Base-by-base conservation (phyloP, 306 rosid species). In the Medicago lupulina region DNA sequence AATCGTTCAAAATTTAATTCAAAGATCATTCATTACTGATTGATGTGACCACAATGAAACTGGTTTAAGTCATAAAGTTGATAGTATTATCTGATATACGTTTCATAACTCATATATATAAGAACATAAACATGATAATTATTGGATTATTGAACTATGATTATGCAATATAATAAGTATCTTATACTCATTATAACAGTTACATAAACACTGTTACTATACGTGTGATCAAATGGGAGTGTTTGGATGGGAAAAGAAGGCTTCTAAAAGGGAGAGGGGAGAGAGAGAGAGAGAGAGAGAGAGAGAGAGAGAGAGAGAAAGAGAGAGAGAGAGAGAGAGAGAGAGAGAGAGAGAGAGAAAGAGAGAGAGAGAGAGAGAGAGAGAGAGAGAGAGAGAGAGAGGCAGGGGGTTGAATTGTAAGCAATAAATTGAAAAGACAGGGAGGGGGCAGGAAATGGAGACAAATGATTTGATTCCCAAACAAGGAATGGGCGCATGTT, bases 381-480 rank as follows among this genome's bases (percentile, higher is more conserved):
- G n/a, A n/a, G n/a, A n/a, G n/a, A n/a, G n/a, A n/a, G n/a, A n/a
- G n/a, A n/a, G 36, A 50, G 62, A 8, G 62, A 10, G 36, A 7
- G 10, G 7, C 1, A 5, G 15, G 23, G 34, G 34, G 31, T 28
- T 28, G 28, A 28, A 28, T 28, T 28, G 17, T 39, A 16, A 77
- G 55, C 54, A 78, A 47, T 78, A 39, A 25, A 41, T 31, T 46
- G 41, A 51, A 59, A 51, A 15, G 55, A 46, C 18, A 70, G 19
- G 44, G 38, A 60, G 44, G 13, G 6, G 49, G 4, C 59, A 23
- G 11, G 61, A 62, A 47, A 74, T 23, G 61, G 17, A 51, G 50
- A 74, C 18, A 7, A 7, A 28, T 40, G 40, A 63, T 64, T 40
- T 71, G 49, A 70, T 64, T 81, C 72, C 49, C 76, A 80, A 67